Percentiles rank a stretch among this genome's conserved stretches.
These are phyloP conservation scores for Taphrina flavorubra DNA, from an alignment of 1,139 yeast genomes.

Conservation along the genomic window DNA sequence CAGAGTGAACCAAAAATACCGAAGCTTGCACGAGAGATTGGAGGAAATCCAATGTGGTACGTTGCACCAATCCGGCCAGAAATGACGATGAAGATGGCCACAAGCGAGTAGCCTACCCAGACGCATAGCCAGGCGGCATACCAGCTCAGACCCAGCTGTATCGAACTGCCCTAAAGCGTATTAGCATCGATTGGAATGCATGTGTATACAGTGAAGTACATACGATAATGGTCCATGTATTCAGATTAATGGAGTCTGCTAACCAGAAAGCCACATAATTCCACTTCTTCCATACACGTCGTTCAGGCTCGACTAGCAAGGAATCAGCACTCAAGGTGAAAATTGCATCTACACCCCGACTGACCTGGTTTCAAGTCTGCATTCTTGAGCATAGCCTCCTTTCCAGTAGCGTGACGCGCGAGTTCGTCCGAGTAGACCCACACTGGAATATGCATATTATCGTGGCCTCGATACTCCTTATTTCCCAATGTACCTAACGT, in stretches of 20 bases:
- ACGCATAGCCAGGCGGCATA: slow-evolving; percentile 49
- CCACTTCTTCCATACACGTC: slow-evolving; percentile 44
- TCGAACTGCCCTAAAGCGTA: neutral
- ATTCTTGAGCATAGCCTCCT: slow-evolving; percentile 38
- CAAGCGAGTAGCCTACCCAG: slow-evolving; percentile 52
- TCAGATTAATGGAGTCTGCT: slow-evolving; percentile 68
- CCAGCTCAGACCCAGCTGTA: slow-evolving; percentile 5
- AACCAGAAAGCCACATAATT: slow-evolving; percentile 46
- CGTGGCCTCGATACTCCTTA: too few species aligned
- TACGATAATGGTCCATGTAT: slow-evolving; percentile 77
- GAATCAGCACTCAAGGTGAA: too few species aligned
- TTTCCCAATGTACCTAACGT: too few species aligned
- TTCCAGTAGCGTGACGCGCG: slow-evolving; percentile 27
- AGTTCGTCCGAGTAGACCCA: slow-evolving; percentile 35
- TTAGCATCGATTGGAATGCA: neutral
- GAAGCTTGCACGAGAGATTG: slow-evolving; percentile 52
- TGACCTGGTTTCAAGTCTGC: slow-evolving; percentile 29
- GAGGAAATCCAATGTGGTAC: slow-evolving; percentile 54
- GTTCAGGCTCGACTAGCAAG: slow-evolving; percentile 19
- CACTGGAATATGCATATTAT: slow-evolving; percentile 11
- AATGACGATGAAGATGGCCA: slow-evolving; percentile 51
- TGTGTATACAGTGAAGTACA: neutral
- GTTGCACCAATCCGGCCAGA: slow-evolving; percentile 55
- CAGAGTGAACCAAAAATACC: slow-evolving; percentile 52
- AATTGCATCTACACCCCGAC: neutral